Evolutionary conservation across 148 eudicot species (phyloP).

Genomic region (Rhododendron williamsianum): DNA sequence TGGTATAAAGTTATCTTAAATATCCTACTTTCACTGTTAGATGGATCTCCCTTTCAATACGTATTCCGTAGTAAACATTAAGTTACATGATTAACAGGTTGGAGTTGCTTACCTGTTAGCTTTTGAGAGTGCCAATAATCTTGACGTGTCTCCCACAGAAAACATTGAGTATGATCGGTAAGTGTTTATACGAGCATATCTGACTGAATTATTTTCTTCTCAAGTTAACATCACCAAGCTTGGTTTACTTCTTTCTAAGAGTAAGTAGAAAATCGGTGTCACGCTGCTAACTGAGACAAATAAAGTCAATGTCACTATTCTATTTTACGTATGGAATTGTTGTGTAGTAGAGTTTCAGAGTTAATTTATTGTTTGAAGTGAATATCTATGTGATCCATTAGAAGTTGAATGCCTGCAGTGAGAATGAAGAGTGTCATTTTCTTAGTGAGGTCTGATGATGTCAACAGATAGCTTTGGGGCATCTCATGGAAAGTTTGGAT

Average conservation of each 20-base stretch:
- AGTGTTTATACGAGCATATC: conserved; percentile 10
- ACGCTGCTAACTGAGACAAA: background rate
- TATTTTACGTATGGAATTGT: background rate
- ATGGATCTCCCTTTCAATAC: background rate
- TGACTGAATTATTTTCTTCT: background rate
- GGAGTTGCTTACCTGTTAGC: conserved; percentile 96
- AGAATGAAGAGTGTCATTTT: background rate
- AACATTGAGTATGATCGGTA: conserved; percentile 96
- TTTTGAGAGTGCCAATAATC: conserved; percentile 76
- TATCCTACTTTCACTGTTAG: background rate
- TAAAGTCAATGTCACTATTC: background rate
- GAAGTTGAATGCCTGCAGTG: background rate
- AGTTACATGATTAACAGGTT: conserved; percentile 47
- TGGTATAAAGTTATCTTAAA: background rate
- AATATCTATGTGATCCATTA: background rate
- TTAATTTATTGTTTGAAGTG: background rate
- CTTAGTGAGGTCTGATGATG: background rate
- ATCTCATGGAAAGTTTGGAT: background rate
- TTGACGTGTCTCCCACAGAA: conserved; percentile 60
- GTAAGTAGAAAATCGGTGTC: background rate
- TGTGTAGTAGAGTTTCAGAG: background rate
- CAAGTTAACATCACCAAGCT: background rate
- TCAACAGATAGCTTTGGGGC: background rate
- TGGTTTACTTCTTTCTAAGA: background rate
- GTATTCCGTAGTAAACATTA: background rate